Base-by-base conservation (phyloP, 2,329 filamentous ascomycete species). In the Fonsecaea pedrosoi region DNA sequence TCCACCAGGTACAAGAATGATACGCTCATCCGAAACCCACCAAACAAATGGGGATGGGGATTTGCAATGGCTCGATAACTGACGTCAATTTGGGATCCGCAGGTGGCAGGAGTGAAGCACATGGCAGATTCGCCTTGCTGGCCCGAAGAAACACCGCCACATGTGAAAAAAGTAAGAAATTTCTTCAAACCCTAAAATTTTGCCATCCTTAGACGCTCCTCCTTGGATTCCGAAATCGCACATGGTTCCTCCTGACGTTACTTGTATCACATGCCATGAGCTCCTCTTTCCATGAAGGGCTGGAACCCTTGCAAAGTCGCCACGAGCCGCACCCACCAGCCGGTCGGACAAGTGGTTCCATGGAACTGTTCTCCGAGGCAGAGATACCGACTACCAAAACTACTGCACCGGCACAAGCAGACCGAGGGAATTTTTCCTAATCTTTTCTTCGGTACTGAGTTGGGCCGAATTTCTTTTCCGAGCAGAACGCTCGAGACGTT, bases 61-160 rank as follows among this genome's bases (percentile, higher is more conserved):
- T 50, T 21, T 25, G 45, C 45, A 9, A 50, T 25, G 25, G 25
- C 45, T 18, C 21, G n/a, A 40, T 35, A 9, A 7, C 40, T 50
- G 57, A 60, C 57, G 57, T 50, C 57, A 60, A 60, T 7, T 21
- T 25, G 38, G 38, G 25, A 50, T 50, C 18, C 12, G 45, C 45
- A 25, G 4, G 25, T 25, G 25, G 25, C 25, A 25, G 25, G 25
- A 25, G 25, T 25, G 25, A 25, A 10, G 45, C 45, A 50, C 45
- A 50, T 50, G 45, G 45, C 42, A 60, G 25, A 18, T 18, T 50
- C 40, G 13, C 13, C 18, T 50, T 34, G 32, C 15, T 54, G 25
- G 6, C 5, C 45, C 59, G 59, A 61, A 54, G 59, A 61, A 61
- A 61, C 7, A 32, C 59, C 59, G 59, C 40, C 9, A 7, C 59